Conservation (phyloP, 1,139 yeast genomes). For the Taphrina flavorubra region DNA sequence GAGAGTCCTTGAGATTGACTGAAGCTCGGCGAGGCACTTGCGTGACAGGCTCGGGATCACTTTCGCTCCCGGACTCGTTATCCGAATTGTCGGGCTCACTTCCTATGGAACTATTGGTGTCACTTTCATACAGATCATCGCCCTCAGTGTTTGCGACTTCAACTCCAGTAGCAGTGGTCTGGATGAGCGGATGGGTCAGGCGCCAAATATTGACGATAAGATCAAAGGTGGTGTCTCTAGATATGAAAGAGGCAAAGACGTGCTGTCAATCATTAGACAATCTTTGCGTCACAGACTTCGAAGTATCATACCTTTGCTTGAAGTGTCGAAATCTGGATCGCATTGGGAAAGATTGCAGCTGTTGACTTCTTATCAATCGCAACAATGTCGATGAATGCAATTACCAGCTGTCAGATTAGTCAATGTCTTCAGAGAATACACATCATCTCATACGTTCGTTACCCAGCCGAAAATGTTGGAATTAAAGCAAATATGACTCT, state of each 20-base stretch:
- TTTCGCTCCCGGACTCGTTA: background rate
- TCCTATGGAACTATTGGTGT: background rate
- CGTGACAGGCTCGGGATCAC: background rate
- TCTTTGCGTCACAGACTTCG: no score
- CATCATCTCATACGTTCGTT: conserved; percentile 57
- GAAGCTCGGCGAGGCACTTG: background rate
- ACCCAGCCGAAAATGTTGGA: conserved; percentile 95
- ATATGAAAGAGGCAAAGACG: conserved; percentile 82
- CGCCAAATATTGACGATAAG: conserved; percentile 59
- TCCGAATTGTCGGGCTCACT: background rate
- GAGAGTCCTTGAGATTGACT: conserved; percentile 10
- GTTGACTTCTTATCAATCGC: conserved; percentile 79
- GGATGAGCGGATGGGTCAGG: conserved; percentile 49
- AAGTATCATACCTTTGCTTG: conserved; percentile 53
- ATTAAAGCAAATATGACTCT: conserved; percentile 80
- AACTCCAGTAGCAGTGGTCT: conserved; percentile 58
- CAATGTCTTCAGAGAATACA: background rate
- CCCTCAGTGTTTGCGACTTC: conserved; percentile 47
- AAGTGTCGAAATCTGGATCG: conserved; percentile 72
- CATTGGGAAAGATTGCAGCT: conserved; percentile 91
- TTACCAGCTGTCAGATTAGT: conserved; percentile 54
- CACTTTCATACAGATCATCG: conserved; percentile 45
- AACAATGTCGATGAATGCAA: conserved; percentile 73
- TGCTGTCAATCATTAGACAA: conserved; percentile 54
- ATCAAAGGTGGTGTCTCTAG: conserved; percentile 78